Evolutionary conservation across 2,329 filamentous ascomycete species (phyloP), one percentile per base, ranked within the genome.

Genomic region (Colletotrichum australisinense): DNA sequence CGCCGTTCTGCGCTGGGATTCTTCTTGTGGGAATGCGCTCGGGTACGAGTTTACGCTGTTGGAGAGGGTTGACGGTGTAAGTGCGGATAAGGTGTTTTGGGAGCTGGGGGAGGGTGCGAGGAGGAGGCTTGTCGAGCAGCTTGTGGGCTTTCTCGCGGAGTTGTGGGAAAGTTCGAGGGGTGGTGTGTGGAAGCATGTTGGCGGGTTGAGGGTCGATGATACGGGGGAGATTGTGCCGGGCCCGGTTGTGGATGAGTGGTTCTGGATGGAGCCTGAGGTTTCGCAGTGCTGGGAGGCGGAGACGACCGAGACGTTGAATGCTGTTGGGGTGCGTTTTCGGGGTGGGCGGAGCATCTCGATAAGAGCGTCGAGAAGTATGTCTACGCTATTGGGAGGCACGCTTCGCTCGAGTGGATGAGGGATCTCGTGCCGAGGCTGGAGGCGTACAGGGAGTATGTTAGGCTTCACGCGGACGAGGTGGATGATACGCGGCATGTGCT

Each of bases 11-110:
- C 79, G 76, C 1, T 84, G 78, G 67, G 79, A 83, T 26, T 76
- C 80, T 30, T 78, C 72, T 6, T 73, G 57, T 9, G 67, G 79
- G 5, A 85, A 84, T 32, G 75, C 79, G 22, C 76, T 85, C n/a
- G 83, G 81, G 0, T 83, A 80, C 35, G 83, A 85, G 76, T 86
- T 83, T 80, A 84, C 84, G 6, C 63, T 85, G 14, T 82, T 85
- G 79, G 77, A 79, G 9, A 72, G 75, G n/a, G 69, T 83, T 59
- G 64, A 62, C 3, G 42, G 42, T 49, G 16, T 1, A 5, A 74
- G 78, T 9, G 76, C 74, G 1, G 63, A 78, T 75, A 60, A 73
- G 64, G 56, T 74, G 46, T 75, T 76, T 74, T 77, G 80, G 11
- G 78, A 69, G 12, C 79, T 85, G 73, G 52, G 78, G 0, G 76